Evolutionary conservation across 176 grass and related monocot species (phyloP).

Genomic region (Cymbopogon citratus): DNA sequence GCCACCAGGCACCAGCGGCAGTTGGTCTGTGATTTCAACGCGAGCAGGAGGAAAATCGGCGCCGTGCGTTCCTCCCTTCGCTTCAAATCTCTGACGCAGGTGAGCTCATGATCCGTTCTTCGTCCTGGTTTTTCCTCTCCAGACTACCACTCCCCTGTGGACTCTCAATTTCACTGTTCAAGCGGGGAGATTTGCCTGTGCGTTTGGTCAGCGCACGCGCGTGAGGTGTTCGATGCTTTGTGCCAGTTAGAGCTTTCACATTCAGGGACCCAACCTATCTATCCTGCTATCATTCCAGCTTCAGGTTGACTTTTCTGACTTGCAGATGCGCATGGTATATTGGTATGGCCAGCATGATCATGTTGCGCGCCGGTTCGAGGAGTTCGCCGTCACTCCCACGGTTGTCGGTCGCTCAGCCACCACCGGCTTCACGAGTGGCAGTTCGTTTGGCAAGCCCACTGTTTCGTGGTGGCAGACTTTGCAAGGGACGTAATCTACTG

Average conservation of each 20-base stretch:
- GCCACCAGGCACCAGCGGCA: not conserved
- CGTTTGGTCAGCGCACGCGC: not conserved
- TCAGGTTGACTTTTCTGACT: not conserved
- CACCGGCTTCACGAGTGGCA: not conserved
- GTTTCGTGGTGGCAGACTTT: not conserved
- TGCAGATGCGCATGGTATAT: slow-evolving; percentile 25
- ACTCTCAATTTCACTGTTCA: not conserved
- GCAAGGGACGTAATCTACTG: not conserved
- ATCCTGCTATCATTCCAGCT: too few relatives aligned
- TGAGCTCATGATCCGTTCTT: not conserved
- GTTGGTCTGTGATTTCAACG: not conserved
- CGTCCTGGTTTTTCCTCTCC: not conserved
- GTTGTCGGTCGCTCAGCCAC: not conserved
- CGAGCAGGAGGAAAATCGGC: not conserved
- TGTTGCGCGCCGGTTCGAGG: not conserved
- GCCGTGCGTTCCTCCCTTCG: not conserved
- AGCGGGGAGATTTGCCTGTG: not conserved
- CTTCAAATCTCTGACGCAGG: not conserved
- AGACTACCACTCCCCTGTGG: fast-evolving
- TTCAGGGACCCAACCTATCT: not conserved
- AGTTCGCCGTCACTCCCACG: not conserved
- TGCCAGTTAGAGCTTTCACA: not conserved
- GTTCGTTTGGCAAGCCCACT: not conserved
- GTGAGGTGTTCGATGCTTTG: slow-evolving; percentile 15
- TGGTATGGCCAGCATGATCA: slow-evolving; percentile 6